A percentile compares a stretch with the other conserved stretches of the same genome.
These are phyloP conservation scores for Pulicaria dysenterica DNA, from an alignment of 129 eudicot species.

Conservation along the genomic window DNA sequence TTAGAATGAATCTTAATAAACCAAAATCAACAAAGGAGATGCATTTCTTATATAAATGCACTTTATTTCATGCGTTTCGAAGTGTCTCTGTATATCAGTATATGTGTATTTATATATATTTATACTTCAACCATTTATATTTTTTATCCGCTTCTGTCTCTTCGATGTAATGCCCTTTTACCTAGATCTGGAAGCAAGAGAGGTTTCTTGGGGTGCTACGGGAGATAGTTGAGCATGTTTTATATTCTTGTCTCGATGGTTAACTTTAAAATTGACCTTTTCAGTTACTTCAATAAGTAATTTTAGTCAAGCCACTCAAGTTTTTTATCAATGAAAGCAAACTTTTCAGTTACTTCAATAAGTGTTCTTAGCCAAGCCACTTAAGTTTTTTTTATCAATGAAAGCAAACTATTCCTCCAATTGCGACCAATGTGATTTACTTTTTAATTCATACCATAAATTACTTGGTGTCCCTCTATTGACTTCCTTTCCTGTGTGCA, in stretches of 20 bases:
- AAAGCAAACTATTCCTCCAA: not conserved
- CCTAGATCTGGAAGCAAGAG: not conserved
- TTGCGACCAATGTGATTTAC: no score
- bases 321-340: not conserved
- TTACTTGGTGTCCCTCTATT: not conserved
- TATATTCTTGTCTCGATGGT: conserved; percentile 8
- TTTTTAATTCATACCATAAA: not conserved
- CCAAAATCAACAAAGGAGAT: no score
- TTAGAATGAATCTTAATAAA: no score
- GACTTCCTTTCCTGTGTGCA: not conserved
- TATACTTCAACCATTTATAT: no score
- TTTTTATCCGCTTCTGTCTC: no score
- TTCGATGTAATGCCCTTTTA: no score
- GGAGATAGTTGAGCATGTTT: not conserved
- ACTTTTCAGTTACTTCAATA: conserved; percentile 6
- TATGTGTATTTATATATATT: no score
- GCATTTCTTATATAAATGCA: no score
- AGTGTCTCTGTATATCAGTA: no score
- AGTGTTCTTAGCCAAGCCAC: not conserved
- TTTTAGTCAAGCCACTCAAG: not conserved
- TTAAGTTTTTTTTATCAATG: not conserved
- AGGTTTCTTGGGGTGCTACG: not conserved
- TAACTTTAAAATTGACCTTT: conserved; percentile 7
- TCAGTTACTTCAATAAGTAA: not conserved
- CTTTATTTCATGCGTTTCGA: no score